These are phyloP conservation scores for Rhizoctonia solani DNA, from an alignment of 1,284 basidiomycete species.

Conservation along the genomic window DNA sequence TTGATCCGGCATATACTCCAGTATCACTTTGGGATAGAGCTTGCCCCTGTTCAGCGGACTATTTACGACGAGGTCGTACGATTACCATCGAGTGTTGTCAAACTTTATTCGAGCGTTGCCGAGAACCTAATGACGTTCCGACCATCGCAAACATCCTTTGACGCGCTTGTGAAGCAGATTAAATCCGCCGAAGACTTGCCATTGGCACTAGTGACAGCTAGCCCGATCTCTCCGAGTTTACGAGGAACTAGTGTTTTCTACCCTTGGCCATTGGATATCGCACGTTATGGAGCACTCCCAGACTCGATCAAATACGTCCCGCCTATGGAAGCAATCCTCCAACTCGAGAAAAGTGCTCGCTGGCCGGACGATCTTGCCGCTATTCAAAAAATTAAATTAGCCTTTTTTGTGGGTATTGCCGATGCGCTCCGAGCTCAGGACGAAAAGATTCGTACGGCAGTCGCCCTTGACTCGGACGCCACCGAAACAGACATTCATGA, in stretches of 20 bases:
- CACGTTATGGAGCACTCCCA: slow-evolving; percentile 43
- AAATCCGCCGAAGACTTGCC: slow-evolving; percentile 79
- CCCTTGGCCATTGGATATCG: slow-evolving; percentile 61
- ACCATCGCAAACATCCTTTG: slow-evolving; percentile 76
- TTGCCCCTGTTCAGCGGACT: slow-evolving; percentile 53
- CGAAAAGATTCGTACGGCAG: slow-evolving; percentile 50
- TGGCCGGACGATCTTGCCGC: slow-evolving; percentile 97
- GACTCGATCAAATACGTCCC: slow-evolving; percentile 67
- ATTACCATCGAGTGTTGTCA: slow-evolving; percentile 51
- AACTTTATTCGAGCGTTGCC: slow-evolving; percentile 22
- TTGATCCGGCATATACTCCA: slow-evolving; percentile 77
- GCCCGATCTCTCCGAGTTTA: slow-evolving; percentile 72
- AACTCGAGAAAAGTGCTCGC: slow-evolving; percentile 87
- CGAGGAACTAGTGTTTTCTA: slow-evolving; percentile 84
- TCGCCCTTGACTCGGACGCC: slow-evolving; percentile 59
- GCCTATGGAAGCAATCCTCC: slow-evolving; percentile 73
- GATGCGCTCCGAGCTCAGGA: slow-evolving; percentile 56
- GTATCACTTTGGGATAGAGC: slow-evolving; percentile 70
- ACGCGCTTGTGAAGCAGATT: slow-evolving; percentile 75
- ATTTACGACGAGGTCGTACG: slow-evolving; percentile 70
- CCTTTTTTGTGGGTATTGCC: slow-evolving; percentile 83
- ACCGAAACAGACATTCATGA: slow-evolving; percentile 67
- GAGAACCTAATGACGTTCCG: slow-evolving; percentile 25
- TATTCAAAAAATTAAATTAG: slow-evolving; percentile 94
- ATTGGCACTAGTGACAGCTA: slow-evolving; percentile 76